Percentiles rank a stretch among this genome's conserved stretches.
These are phyloP conservation scores for Brassica hybrid DNA, from an alignment of 441 rosid genomes.

Conservation along the genomic window DNA sequence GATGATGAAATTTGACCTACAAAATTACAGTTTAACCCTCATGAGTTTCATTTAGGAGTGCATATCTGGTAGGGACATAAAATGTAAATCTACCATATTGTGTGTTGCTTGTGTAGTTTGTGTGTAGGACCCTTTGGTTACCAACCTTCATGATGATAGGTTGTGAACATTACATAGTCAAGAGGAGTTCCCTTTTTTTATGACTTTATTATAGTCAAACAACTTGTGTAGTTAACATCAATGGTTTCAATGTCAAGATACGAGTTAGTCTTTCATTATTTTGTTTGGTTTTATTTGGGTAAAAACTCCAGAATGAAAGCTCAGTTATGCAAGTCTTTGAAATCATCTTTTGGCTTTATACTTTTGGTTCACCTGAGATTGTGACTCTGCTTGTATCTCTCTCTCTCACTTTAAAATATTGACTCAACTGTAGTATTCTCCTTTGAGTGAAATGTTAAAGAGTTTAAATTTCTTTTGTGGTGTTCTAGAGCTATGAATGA, in stretches of 20 bases:
- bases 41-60: constrained; percentile 12
- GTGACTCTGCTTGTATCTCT: constrained; percentile 20
- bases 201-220: constrained; percentile 33
- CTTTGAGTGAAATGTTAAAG: constrained; percentile 3
- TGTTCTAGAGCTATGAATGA: constrained; percentile 5
- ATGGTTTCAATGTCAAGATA: constrained; percentile 26
- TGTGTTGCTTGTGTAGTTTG: constrained; percentile 34
- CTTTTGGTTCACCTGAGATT: constrained; percentile 18
- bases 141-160: constrained; percentile 38
- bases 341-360: constrained; percentile 27
- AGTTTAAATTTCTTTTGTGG: neutral
- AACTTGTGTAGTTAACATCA: constrained; percentile 33
- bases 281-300: constrained; percentile 1
- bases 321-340: constrained; percentile 9
- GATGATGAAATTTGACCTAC: constrained; percentile 21
- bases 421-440: constrained; percentile 1
- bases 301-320: constrained; percentile 3
- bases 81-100: constrained; percentile 18
- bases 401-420: neutral
- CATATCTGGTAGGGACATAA: constrained; percentile 26
- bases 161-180: constrained; percentile 43
- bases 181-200: constrained; percentile 25
- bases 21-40: constrained; percentile 35
- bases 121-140: constrained; percentile 38
- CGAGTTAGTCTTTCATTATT: constrained; percentile 7